Evolutionary conservation across 2,329 filamentous ascomycete species (phyloP), one percentile per base, ranked within the genome.

Genomic region (Phyllosticta citriasiana): DNA sequence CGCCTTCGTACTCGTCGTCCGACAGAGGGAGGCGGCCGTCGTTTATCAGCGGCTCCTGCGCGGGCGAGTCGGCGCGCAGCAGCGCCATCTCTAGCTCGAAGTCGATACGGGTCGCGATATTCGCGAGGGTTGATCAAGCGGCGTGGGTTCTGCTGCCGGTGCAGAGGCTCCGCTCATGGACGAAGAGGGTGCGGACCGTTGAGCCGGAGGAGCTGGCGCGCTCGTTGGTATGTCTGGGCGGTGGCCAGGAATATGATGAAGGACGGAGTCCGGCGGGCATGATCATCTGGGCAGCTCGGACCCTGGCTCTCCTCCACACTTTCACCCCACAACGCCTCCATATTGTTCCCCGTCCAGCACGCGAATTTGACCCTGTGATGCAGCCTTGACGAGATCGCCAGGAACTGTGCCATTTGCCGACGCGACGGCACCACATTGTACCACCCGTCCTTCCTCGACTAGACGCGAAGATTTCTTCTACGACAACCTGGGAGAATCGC

Each of bases 31-130:
- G 40, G 35, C 53, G 35, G 53, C 26, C 53, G 54, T 51, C 47
- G 53, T 30, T 51, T 51, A 61, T 61, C 55, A 61, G 19, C 50
- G 60, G 60, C 60, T 61, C 60, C 22, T 61, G 52, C 51, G 60
- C 60, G 19, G 55, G 14, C 25, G 59, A 27, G 50, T 57, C 30
- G 33, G 55, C 55, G 12, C 55, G 30, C 55, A 55, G 30, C 50
- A 33, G 50, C 52, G 55, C 55, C 60, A 61, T 61, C 12, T 57
- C 60, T 55, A 57, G 9, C 53, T 61, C 59, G 26, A 10, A 9
- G 58, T 55, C 35, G 53, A 52, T 40, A 47, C 47, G 12, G 33
- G 33, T 40, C 33, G 33, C 33, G 14, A 10, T 40, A 12, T 12
- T 40, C 33, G 33, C 10, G 40, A 3, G 14, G 26, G 12, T 22